Evolutionary conservation across 257 asterid genomes (phyloP), one percentile per base, ranked within the genome.

Genomic region (Galeopsis tetrahit): DNA sequence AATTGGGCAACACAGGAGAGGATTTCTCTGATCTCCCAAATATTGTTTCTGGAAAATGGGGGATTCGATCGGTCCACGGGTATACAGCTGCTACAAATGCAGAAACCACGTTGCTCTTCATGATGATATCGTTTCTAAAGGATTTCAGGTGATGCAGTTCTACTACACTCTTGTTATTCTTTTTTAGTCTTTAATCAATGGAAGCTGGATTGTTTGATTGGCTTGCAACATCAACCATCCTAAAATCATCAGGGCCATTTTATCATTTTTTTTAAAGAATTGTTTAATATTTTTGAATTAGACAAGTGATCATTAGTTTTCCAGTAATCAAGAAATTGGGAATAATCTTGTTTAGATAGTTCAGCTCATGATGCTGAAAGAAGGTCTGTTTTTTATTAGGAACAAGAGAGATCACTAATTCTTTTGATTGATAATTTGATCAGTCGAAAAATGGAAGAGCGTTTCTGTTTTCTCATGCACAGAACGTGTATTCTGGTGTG

Each of bases 51-150:
- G 66, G 42, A 5, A 15, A 31, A 83, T 79, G 83, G 84, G 46
- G 9, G 83, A 74, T 43, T 60, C 8, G 15, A 74, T 70, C 15
- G 81, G 85, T 32, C 86, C 85, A 32, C 72, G 86, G 68, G 11
- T 83, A 52, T 90, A 90, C 83, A 76, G 90, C 81, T 88, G 96
- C 80, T 88, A 74, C 78, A 88, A 84, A 75, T 90, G 96, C 82
- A 79, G 85, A 56, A 88, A 83, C 66, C 86, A 55, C 14, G 75
- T 90, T 48, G 89, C 91, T 51, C 74, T 86, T 72, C 95, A 83
- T 53, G 90, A 88, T 77, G 90, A 90, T 77, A 79, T 88, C 9
- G 80, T 88, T 15, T 80, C 88, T 7, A 90, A 86, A 67, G 80
- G 71, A 35, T 90, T 84, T 64, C 91, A 81, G 93, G 93, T 87